These are phyloP conservation scores for Leccinum pellstonianum DNA, from an alignment of 768 basidiomycete species.

Conservation along the genomic window DNA sequence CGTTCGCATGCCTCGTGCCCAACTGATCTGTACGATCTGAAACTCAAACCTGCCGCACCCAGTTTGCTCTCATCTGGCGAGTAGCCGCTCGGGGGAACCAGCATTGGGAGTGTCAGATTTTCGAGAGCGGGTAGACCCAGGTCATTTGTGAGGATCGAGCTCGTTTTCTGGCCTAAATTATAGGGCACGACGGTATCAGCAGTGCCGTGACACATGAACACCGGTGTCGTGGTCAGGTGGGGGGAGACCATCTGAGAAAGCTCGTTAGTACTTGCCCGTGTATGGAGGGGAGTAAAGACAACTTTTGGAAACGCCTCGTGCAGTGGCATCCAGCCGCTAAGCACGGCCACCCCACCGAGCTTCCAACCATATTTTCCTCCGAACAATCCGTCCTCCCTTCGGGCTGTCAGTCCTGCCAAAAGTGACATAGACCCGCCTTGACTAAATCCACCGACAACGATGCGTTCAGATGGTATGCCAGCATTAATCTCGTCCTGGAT, in stretches of 20 bases:
- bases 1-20: conserved; percentile 62
- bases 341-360: conserved; percentile 66
- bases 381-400: conserved; percentile 26
- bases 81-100: conserved; percentile 25
- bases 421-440: conserved; percentile 82
- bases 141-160: conserved; percentile 51
- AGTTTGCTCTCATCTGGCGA: conserved; percentile 19
- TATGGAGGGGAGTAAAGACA: conserved; percentile 19
- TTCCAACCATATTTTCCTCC: conserved; percentile 46
- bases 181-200: conserved; percentile 71
- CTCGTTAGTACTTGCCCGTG: conserved; percentile 3
- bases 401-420: conserved; percentile 57
- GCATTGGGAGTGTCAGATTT: conserved; percentile 34
- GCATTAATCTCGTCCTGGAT: conserved; percentile 73
- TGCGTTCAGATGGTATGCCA: conserved; percentile 65
- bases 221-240: conserved; percentile 59
- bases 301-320: conserved; percentile 64
- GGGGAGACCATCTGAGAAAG: conserved; percentile 55
- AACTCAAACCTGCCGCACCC: conserved; percentile 52
- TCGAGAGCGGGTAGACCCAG: conserved; percentile 48
- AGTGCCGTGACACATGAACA: conserved; percentile 87
- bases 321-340: conserved; percentile 83
- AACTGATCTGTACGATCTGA: conserved; percentile 64
- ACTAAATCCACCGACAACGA: conserved; percentile 87
- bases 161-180: conserved; percentile 51